Percentiles rank a stretch among this genome's conserved stretches.
These are phyloP conservation scores for Odontarrhena argentea DNA, from an alignment of 345 rosid species.

Conservation along the genomic window DNA sequence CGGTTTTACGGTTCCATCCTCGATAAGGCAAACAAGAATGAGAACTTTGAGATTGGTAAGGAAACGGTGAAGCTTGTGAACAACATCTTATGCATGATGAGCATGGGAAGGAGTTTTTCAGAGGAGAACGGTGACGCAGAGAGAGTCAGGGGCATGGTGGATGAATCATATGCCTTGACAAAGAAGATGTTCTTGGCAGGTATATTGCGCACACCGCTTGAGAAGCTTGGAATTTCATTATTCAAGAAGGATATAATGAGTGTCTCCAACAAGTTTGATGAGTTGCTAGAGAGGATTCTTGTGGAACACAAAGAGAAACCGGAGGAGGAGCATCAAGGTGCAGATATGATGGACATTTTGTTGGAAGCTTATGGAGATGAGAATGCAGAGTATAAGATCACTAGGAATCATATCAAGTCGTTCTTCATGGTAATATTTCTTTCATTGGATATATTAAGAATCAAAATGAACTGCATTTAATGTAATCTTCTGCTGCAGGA, in stretches of 20 bases:
- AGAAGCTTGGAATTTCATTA: constrained; percentile 39
- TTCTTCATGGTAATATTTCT: constrained; percentile 53
- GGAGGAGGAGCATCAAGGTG: constrained; percentile 21
- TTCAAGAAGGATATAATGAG: constrained; percentile 52
- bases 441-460: too few relatives aligned
- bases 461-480: too few relatives aligned
- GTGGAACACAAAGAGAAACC: constrained; percentile 48
- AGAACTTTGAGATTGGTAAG: constrained; percentile 26
- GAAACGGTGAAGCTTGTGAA: constrained; percentile 23
- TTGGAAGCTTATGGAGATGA: constrained; percentile 59
- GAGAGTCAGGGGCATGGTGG: constrained; percentile 16
- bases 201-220: constrained; percentile 12
- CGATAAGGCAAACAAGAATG: constrained; percentile 22
- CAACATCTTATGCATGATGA: constrained; percentile 44
- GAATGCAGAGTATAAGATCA: constrained; percentile 53
- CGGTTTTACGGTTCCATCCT: not conserved
- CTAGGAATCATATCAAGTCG: constrained; percentile 62
- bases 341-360: constrained; percentile 57
- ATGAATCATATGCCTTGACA: not conserved
- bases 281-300: constrained; percentile 62
- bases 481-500: constrained; percentile 41
- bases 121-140: constrained; percentile 29
- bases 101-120: constrained; percentile 34
- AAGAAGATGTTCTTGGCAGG: constrained; percentile 3
- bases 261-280: constrained; percentile 49